Evolutionary conservation across 73 alveolate genomes (phyloP).

Genomic region (Uronychia binucleata): DNA sequence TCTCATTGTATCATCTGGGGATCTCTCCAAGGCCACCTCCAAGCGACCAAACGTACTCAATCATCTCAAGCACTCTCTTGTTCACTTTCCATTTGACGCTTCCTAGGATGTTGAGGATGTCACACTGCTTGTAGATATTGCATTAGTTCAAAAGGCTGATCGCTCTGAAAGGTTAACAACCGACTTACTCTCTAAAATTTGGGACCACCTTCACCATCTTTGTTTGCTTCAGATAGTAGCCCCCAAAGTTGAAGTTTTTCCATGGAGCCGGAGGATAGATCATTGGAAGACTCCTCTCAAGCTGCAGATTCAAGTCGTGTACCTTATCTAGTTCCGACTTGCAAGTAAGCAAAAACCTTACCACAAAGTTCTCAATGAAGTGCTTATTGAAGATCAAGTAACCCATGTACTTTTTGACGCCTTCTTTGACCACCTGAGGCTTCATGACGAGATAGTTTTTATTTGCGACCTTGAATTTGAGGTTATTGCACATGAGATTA

Average conservation of each 20-base stretch:
- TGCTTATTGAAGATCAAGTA: slow-evolving; percentile 57
- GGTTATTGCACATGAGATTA: slow-evolving; percentile 62
- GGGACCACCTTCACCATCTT: slow-evolving; percentile 70
- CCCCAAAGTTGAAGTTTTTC: slow-evolving; percentile 84
- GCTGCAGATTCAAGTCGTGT: slow-evolving; percentile 66
- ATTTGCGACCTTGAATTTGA: slow-evolving; percentile 59
- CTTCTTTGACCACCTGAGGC: slow-evolving; percentile 62
- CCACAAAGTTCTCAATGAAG: slow-evolving; percentile 62
- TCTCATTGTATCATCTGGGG: slow-evolving; percentile 74
- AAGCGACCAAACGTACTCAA: slow-evolving; percentile 77
- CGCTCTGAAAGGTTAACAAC: slow-evolving; percentile 6
- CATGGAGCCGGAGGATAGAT: slow-evolving; percentile 89
- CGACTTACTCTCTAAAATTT: slow-evolving; percentile 50
- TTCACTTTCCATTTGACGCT: slow-evolving; percentile 92
- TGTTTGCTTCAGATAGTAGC: slow-evolving; percentile 79
- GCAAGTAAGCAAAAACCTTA: slow-evolving; percentile 11
- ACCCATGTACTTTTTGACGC: slow-evolving; percentile 49
- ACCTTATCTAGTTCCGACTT: slow-evolving; percentile 45
- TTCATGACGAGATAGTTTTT: slow-evolving; percentile 62
- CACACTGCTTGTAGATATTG: slow-evolving; percentile 62
- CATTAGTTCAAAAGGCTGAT: slow-evolving; percentile 52
- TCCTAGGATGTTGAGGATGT: slow-evolving; percentile 73
- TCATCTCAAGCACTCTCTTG: slow-evolving; percentile 68
- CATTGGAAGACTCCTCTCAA: slow-evolving; percentile 90
- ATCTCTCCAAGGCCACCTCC: slow-evolving; percentile 93